Base-by-base conservation (phyloP, 192 early-diverging fungal species). In the Entomortierella chlamydospora region DNA sequence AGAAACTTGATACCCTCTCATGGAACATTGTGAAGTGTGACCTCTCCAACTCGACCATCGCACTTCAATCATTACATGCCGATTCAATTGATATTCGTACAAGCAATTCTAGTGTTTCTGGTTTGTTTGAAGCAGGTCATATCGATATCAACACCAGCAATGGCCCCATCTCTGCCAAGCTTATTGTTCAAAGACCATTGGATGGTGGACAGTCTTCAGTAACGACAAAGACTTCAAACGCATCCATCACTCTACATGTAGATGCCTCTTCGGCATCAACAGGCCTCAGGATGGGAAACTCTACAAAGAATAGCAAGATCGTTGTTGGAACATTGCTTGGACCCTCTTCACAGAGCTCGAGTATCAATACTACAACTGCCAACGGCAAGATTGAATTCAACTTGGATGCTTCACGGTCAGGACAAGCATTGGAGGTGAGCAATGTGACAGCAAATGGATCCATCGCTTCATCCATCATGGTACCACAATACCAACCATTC, bases 151-250 rank as follows among this genome's bases (percentile, higher is more conserved):
- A 22, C 8, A 79, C 76, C 2, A 61, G 59, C 39, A 79, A 79
- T 57, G 61, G 68, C 4, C 65, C 68, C 28, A 79, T 79, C 57
- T 79, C 68, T 41, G 76, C 76, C 12, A 79, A 79, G 51, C 61
- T 79, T 37, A 25, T 29, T 4, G 51, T 79, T 33, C 47, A 50
- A n/a, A 66, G 68, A 11, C 57, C 68, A n/a, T 30, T 34, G n/a
- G 67, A 61, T 50, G 76, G 76, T 39, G 54, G 61, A n/a, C 76
- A 79, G 22, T 79, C 76, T 1, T 25, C 25, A 6, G 68, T 79
- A 13, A 55, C 28, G 26, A 79, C 76, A n/a, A 70, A 65, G 63
- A 79, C 76, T 0, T 54, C 68, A 20, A 79, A 79, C 31, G 22
- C 76, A 17, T 55, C 55, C 18, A 45, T 79, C 29, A 57, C 52